Base-by-base conservation (phyloP, 108 stramenopile species). In the Pinguiococcus pyrenoidosus region DNA sequence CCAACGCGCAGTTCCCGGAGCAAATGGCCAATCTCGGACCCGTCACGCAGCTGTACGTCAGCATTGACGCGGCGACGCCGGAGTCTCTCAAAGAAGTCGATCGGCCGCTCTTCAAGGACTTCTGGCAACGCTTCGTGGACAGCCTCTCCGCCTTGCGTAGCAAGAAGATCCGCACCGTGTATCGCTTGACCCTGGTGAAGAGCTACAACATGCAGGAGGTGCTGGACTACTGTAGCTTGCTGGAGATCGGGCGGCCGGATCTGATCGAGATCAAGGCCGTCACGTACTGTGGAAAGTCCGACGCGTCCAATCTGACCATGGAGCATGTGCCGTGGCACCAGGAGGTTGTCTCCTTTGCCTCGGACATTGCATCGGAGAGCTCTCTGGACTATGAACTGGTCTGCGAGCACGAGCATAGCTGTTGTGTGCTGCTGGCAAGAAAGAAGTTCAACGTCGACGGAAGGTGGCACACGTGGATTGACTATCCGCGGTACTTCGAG, bases 181-280 rank as follows among this genome's bases (percentile, higher is more conserved):
- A 86, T 16, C 78, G 93, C 17, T 62, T 96, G 30, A 96, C 93
- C 2, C 83, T 96, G 3, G 89, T 92, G 29, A 91, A 92, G 74
- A 81, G 83, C 17, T 91, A 83, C 82, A 96, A 91, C 49, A 59
- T 59, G 60, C 83, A 79, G 6, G 83, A 87, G 37, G 52, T 89
- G 5, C 77, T 75, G 30, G 84, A 83, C 38, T 93, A 93, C 56
- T 83, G 84, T 28, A 69, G 84, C 32, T 62, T 93, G 13, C 81
- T 93, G 60, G 83, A 79, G 14, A 55, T 87, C 33, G 92, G 92
- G 3, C 64, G 75, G 25, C 82, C 82, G 10, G 84, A 82, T 10
- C 55, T 96, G 32, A 82, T 96, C 20, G 92, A 95, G 58, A 73
- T 91, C 46, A 95, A 95, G 79, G 92, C 43, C 12, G 89, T 95